Base-by-base conservation (phyloP, 345 rosid genomes). In the Citrus sinensis region DNA sequence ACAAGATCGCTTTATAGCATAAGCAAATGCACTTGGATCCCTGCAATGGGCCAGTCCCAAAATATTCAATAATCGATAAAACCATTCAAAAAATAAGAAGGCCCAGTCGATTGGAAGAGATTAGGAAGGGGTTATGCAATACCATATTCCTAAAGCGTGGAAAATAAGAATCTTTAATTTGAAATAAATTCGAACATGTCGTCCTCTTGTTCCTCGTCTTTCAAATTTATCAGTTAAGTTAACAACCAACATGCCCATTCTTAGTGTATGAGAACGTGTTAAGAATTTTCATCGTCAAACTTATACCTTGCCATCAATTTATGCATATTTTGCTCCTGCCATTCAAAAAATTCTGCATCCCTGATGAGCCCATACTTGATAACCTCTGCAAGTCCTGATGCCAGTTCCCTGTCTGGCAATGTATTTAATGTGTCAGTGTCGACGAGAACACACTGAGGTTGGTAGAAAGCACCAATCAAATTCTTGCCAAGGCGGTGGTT, bases 401-500 rank as follows among this genome's bases (percentile, higher is more conserved):
- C 98, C 84, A 97, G 79, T 88, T 97, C 98, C 84, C 94, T 88
- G 27, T 92, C 93, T 0, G 99, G 98, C 84, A 97, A 76, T 1
- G 99, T 94, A 86, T 88, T 88, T 63, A 97, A 85, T 3, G 98
- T 97, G 83, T 92, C 92, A 0, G 98, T 97, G 84, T 97, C 98
- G 69, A 97, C 51, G 20, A 94, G 88, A 62, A 97, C 99, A 82
- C 97, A 90, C 78, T 94, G 98, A 75, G 99, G 99, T 83, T 97
- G 99, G 90, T 97, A 93, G 84, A 97, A 97, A 34, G 99, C 98
- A 71, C 99, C 99, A 7, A 94, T 97, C 92, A 97, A 29, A 80
- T 97, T 97, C 91, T 97, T 97, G 76, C 99, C 99, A 68, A 94
- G 98, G 39, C 67, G 83, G 76, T 97, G 99, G 78, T 97, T 97